These are phyloP conservation scores for Mycena chlorophos DNA, from an alignment of 768 basidiomycete species.

Conservation along the genomic window DNA sequence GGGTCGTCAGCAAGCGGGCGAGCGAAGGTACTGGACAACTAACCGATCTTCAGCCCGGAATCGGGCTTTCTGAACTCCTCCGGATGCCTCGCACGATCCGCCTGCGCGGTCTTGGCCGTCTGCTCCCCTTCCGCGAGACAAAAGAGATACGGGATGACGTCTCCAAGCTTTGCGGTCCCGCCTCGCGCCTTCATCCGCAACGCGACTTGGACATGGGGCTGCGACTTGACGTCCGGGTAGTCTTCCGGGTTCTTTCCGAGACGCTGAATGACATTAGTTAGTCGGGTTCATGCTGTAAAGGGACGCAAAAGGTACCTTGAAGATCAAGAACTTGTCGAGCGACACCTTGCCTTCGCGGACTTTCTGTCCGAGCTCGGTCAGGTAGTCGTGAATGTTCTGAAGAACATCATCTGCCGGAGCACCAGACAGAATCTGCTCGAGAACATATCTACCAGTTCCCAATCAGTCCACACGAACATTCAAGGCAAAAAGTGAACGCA, in stretches of 20 bases:
- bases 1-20: conserved; percentile 10
- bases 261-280: conserved; percentile 50
- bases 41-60: conserved; percentile 73
- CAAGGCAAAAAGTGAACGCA: conserved; percentile 40
- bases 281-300: not conserved
- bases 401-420: conserved; percentile 88
- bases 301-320: conserved; percentile 61
- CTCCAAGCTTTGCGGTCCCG: conserved; percentile 76
- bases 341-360: conserved; percentile 76
- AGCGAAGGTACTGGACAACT: conserved; percentile 12
- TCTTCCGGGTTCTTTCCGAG: conserved; percentile 96
- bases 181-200: conserved; percentile 85
- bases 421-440: conserved; percentile 89
- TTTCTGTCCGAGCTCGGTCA: conserved; percentile 72
- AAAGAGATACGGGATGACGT: conserved; percentile 96
- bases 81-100: conserved; percentile 90
- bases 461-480: conserved; percentile 1
- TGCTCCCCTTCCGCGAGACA: conserved; percentile 78
- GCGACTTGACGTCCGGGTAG: conserved; percentile 92
- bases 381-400: conserved; percentile 89
- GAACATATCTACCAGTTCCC: conserved; percentile 63
- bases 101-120: conserved; percentile 71
- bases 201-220: conserved; percentile 97
- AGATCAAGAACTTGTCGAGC: conserved; percentile 92
- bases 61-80: conserved; percentile 81